Conservation (phyloP, 257 asterid species). For the Solanum dulcamara region DNA sequence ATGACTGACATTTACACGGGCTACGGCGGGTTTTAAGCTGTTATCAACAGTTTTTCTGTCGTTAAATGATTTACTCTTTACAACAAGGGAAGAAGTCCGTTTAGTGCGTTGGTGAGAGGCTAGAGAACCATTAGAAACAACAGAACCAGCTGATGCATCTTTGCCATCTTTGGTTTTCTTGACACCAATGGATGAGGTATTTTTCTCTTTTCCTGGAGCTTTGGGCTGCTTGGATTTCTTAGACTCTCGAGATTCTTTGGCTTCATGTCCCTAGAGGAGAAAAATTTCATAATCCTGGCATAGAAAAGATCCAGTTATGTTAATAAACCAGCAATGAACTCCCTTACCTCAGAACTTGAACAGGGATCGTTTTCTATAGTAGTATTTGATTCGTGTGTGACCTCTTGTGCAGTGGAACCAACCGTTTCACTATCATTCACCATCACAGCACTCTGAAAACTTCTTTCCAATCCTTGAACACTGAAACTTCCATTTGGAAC, state of each 20-base stretch:
- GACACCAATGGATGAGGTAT: background rate
- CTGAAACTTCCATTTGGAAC: slow-evolving; percentile 5
- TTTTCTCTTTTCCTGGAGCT: slow-evolving; percentile 10
- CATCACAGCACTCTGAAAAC: slow-evolving; percentile 3
- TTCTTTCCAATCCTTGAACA: slow-evolving; percentile 4
- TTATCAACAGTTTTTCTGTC: slow-evolving; percentile 9
- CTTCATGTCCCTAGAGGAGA: slow-evolving; percentile 10
- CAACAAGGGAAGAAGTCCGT: slow-evolving; percentile 1
- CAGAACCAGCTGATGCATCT: slow-evolving; percentile 1
- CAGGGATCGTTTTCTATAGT: slow-evolving; percentile 7
- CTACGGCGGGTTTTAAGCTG: background rate
- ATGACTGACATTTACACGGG: slow-evolving; percentile 2
- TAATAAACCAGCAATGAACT: background rate
- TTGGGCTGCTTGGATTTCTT: slow-evolving; percentile 9
- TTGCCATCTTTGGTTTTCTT: slow-evolving; percentile 17
- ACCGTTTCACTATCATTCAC: slow-evolving; percentile 6
- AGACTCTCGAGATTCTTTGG: background rate
- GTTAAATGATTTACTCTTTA: slow-evolving; percentile 20
- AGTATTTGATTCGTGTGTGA: background rate
- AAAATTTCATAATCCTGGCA: background rate
- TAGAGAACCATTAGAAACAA: slow-evolving; percentile 15
- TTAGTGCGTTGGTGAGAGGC: slow-evolving; percentile 5
- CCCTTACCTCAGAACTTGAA: slow-evolving; percentile 13
- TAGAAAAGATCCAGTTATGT: background rate
- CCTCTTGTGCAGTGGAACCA: background rate